phyloP scores from a whole-genome alignment of 495 filamentous ascomycete species.

The Viridothelium virens region DNA sequence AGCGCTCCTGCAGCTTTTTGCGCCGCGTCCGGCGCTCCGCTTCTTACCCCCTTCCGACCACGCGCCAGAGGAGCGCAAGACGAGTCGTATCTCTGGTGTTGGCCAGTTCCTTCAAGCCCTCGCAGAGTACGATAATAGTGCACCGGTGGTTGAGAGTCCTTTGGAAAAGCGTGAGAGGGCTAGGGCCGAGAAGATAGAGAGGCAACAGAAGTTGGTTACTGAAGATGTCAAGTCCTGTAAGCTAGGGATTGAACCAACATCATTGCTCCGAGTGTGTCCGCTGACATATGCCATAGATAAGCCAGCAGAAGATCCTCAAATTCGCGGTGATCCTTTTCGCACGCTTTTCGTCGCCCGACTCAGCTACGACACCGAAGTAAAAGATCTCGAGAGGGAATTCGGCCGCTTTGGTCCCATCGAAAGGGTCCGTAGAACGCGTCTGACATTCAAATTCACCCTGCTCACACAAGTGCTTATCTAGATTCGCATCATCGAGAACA shows the following conservation, averaged over 20 bases:
- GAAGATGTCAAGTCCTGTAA: constrained; percentile 65
- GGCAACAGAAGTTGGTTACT: constrained; percentile 51
- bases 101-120: constrained; percentile 65
- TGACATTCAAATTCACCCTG: background rate
- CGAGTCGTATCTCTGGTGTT: constrained; percentile 61
- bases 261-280: background rate
- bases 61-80: constrained; percentile 72
- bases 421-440: constrained; percentile 49
- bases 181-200: constrained; percentile 67
- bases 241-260: constrained; percentile 26
- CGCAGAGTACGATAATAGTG: constrained; percentile 61
- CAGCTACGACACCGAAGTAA: constrained; percentile 77
- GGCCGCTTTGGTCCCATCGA: constrained; percentile 92
- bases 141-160: constrained; percentile 85
- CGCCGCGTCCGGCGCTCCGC: constrained; percentile 82
- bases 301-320: constrained; percentile 61
- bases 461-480: constrained; percentile 31
- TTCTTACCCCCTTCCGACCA: constrained; percentile 79
- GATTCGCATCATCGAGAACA: constrained; percentile 79
- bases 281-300: constrained; percentile 23
- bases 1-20: constrained; percentile 87
- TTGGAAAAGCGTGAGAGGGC: constrained; percentile 73
- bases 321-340: constrained; percentile 87
- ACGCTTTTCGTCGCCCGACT: constrained; percentile 89
- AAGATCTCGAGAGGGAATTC: constrained; percentile 91